A percentile compares a stretch with the other conserved stretches of the same genome.
These are phyloP conservation scores for Leptographium wingfieldii DNA, from an alignment of 2,329 filamentous ascomycete species.

Conservation along the genomic window DNA sequence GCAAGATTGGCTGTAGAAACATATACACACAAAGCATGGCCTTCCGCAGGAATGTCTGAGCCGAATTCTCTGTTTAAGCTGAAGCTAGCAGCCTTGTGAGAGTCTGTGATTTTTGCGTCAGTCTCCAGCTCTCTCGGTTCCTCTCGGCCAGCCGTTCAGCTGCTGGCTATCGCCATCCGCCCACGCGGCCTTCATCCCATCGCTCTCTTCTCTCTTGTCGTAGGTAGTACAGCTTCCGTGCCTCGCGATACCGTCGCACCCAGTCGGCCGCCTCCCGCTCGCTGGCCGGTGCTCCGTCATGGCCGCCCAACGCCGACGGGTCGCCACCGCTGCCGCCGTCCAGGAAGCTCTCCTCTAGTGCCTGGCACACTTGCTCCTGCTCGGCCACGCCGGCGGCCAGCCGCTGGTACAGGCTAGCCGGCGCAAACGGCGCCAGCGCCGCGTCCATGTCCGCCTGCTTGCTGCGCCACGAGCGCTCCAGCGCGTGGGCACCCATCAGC, in stretches of 20 bases:
- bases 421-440: conserved; percentile 72
- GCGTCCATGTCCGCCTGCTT: conserved; percentile 84
- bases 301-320: conserved; percentile 6
- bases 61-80: too few species aligned
- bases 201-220: conserved; percentile 78
- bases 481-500: conserved; percentile 67
- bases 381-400: conserved; percentile 66
- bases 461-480: conserved; percentile 84
- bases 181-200: conserved; percentile 93
- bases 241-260: conserved; percentile 68
- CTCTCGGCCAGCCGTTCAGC: neutral
- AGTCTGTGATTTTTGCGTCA: neutral
- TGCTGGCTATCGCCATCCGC: conserved; percentile 62
- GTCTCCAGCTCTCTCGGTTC: neutral
- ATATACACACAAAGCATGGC: neutral
- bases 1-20: too few species aligned
- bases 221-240: conserved; percentile 64
- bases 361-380: conserved; percentile 67
- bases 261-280: conserved; percentile 82
- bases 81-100: neutral
- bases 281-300: conserved; percentile 48
- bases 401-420: conserved; percentile 73
- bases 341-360: conserved; percentile 86
- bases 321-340: conserved; percentile 19
- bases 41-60: too few species aligned